These are phyloP conservation scores for Trichoderma cornu-damae DNA, from an alignment of 2,329 filamentous ascomycete species.

Conservation along the genomic window DNA sequence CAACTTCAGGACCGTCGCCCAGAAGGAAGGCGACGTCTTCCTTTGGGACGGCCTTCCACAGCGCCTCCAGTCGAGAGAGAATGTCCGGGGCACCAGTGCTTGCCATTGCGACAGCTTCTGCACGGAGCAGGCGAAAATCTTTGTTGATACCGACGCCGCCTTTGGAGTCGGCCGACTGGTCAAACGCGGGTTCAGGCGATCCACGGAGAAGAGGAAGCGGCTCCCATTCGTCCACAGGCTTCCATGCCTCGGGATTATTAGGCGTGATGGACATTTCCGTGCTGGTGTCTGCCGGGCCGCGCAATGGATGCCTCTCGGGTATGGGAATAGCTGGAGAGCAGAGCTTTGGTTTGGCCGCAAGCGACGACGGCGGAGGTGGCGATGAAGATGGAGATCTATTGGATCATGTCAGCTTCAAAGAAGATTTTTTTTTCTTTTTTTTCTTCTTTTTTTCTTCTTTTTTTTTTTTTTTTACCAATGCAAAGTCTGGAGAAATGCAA, in stretches of 20 bases:
- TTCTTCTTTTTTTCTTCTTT: too few relatives aligned
- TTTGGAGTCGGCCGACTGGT: not conserved
- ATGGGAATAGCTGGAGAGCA: not conserved
- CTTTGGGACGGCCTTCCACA: conserved; percentile 1
- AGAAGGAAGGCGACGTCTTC: conserved; percentile 4
- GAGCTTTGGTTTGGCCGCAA: not conserved
- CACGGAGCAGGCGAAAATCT: not conserved
- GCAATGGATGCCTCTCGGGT: conserved; percentile 20
- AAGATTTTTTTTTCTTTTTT: not conserved
- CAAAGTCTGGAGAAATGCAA: not conserved
- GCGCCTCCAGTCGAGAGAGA: conserved; percentile 20
- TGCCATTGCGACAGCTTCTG: conserved; percentile 9
- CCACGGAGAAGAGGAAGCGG: not conserved
- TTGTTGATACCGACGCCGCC: not conserved
- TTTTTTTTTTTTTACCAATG: too few relatives aligned
- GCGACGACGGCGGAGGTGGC: not conserved
- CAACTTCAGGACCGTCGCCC: not conserved
- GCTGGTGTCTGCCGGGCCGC: not conserved
- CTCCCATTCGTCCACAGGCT: conserved; percentile 13
- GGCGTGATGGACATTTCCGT: conserved; percentile 9
- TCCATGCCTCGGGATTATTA: conserved; percentile 16
- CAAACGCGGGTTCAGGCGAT: not conserved
- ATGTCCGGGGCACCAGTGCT: not conserved
- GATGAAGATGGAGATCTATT: not conserved
- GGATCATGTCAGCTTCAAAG: not conserved